Evolutionary conservation across 768 basidiomycete genomes (phyloP).

Genomic region (Lentinula edodes): DNA sequence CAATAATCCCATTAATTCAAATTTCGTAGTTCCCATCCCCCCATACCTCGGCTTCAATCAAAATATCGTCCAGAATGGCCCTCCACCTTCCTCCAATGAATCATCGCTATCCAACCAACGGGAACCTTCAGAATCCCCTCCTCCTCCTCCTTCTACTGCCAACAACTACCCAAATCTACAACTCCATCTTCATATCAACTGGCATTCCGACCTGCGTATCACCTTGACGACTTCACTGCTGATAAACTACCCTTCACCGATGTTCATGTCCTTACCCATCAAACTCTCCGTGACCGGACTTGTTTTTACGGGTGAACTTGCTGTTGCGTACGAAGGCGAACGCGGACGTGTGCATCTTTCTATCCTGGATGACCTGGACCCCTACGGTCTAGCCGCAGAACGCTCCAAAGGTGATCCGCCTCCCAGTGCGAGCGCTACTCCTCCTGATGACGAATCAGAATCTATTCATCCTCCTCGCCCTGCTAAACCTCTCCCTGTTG

Average conservation of each 20-base stretch:
- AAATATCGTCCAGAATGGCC: neutral
- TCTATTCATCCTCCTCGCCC: conserved; percentile 33
- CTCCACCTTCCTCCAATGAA: conserved; percentile 5
- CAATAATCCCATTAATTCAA: conserved; percentile 29
- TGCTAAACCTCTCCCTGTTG: conserved; percentile 69
- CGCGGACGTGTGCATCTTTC: conserved; percentile 78
- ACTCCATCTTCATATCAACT: conserved; percentile 78
- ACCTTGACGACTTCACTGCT: conserved; percentile 88
- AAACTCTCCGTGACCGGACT: conserved; percentile 89
- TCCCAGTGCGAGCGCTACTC: conserved; percentile 32
- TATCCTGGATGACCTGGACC: conserved; percentile 83
- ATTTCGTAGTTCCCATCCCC: conserved; percentile 18
- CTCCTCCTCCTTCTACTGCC: conserved; percentile 19
- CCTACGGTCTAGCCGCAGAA: conserved; percentile 67
- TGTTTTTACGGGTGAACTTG: conserved; percentile 80
- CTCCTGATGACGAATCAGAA: conserved; percentile 63
- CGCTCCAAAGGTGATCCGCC: conserved; percentile 42
- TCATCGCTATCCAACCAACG: conserved; percentile 5
- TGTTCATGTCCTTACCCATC: conserved; percentile 97
- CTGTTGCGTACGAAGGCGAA: conserved; percentile 87
- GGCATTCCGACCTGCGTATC: conserved; percentile 85
- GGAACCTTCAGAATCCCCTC: conserved; percentile 7
- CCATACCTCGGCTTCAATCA: neutral
- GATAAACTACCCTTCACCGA: conserved; percentile 94
- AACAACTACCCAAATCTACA: conserved; percentile 68